These are phyloP conservation scores for Cichorium intybus DNA, from an alignment of 140 eudicot genomes.

Conservation along the genomic window DNA sequence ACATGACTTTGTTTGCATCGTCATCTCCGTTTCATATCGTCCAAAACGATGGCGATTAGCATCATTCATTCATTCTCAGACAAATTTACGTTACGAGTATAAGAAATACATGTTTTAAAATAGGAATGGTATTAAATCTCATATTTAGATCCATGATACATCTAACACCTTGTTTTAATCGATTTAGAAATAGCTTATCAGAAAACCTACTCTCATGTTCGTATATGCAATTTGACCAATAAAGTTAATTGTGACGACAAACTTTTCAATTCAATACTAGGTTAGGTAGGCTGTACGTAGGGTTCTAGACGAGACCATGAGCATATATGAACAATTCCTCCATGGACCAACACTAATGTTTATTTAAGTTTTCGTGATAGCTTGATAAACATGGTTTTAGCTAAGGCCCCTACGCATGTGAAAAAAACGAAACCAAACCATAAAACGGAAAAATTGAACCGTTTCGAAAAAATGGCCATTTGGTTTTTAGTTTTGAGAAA, in stretches of 20 bases:
- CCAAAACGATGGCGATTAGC: background rate
- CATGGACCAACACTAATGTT: background rate
- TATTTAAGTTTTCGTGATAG: background rate
- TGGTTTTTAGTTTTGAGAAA: too few relatives aligned
- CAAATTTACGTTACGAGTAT: background rate
- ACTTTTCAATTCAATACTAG: background rate
- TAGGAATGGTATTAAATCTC: too few relatives aligned
- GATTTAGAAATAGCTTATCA: background rate
- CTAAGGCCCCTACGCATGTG: too few relatives aligned
- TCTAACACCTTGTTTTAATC: background rate
- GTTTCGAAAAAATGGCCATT: too few relatives aligned
- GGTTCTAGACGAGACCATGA: background rate
- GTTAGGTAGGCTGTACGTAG: background rate
- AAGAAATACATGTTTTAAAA: background rate
- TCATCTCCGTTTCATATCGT: background rate
- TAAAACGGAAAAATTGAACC: too few relatives aligned
- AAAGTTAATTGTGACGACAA: background rate
- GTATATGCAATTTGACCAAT: background rate
- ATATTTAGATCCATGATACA: too few relatives aligned
- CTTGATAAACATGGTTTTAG: too few relatives aligned
- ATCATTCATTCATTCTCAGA: background rate
- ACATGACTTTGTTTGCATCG: background rate
- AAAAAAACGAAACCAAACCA: too few relatives aligned
- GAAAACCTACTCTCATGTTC: background rate
- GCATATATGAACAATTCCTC: background rate